Conservation (phyloP, 352 stramenopile genomes). For the Thraustochytrium striatum region DNA sequence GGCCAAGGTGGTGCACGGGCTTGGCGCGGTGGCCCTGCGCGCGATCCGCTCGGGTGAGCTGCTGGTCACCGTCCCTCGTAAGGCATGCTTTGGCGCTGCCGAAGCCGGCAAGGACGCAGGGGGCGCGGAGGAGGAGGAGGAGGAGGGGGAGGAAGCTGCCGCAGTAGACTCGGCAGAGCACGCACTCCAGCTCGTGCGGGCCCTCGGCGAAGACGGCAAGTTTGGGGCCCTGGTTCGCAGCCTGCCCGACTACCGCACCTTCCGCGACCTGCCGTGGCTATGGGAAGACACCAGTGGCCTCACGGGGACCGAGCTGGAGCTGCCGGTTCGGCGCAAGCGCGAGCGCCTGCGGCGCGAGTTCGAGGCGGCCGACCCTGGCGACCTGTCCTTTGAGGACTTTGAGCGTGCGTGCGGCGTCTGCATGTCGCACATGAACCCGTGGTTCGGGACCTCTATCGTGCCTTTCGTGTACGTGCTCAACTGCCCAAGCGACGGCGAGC, state of each 20-base stretch:
- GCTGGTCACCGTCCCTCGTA: background rate
- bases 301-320: conserved; percentile 14
- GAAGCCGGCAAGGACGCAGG: background rate
- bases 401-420: conserved; percentile 22
- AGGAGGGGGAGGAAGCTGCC: background rate
- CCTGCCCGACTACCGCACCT: background rate
- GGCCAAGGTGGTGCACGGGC: conserved; percentile 33
- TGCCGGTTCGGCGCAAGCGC: background rate
- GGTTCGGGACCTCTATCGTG: background rate
- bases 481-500: conserved; percentile 5
- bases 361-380: background rate
- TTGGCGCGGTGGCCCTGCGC: conserved; percentile 4
- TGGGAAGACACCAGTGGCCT: background rate
- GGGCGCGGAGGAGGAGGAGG: background rate
- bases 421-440: conserved; percentile 41
- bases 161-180: background rate
- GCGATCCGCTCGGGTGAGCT: background rate
- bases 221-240: background rate
- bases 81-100: background rate
- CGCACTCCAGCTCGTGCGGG: background rate
- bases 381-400: background rate
- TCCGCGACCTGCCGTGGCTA: conserved; percentile 32
- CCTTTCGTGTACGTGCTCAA: conserved; percentile 48
- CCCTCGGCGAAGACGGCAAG: background rate
- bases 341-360: background rate